Evolutionary conservation across 2,329 filamentous ascomycete species (phyloP).

Genomic region (Knoxdaviesia proteae): DNA sequence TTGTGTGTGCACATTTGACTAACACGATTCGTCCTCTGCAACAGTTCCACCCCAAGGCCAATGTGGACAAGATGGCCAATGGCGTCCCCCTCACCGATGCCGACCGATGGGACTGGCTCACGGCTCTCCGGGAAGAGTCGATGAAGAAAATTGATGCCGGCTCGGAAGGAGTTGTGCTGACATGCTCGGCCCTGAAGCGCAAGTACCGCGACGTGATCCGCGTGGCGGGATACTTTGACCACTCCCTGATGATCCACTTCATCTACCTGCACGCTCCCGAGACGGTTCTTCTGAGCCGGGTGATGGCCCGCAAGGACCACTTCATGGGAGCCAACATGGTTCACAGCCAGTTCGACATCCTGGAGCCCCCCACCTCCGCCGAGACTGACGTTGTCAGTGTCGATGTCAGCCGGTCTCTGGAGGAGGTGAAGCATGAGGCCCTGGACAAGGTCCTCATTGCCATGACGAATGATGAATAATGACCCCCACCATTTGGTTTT

Average conservation of each 20-base stretch:
- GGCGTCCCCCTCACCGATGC: conserved; percentile 74
- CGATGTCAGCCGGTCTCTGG: conserved; percentile 38
- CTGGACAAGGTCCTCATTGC: conserved; percentile 33
- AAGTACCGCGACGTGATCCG: conserved; percentile 91
- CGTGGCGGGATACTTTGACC: conserved; percentile 55
- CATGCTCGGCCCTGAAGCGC: conserved; percentile 87
- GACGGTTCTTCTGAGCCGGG: conserved; percentile 53
- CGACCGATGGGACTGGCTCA: conserved; percentile 97
- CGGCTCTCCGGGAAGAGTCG: conserved; percentile 49
- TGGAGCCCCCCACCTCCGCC: conserved; percentile 60
- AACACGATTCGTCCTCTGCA: conserved; percentile 1
- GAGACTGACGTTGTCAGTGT: conserved; percentile 54
- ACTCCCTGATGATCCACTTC: conserved; percentile 66
- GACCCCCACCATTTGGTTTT: background rate
- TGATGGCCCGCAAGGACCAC: conserved; percentile 56
- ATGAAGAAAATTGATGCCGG: conserved; percentile 33
- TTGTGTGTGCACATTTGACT: conserved; percentile 7
- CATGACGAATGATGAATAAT: conserved; percentile 15
- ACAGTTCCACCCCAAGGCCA: conserved; percentile 55
- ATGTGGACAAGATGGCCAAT: conserved; percentile 76
- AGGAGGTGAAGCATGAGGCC: conserved; percentile 40
- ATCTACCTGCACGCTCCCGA: conserved; percentile 72
- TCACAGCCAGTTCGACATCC: conserved; percentile 65
- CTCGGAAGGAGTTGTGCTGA: conserved; percentile 65
- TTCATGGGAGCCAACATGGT: conserved; percentile 98